phyloP scores from a whole-genome alignment of 306 rosid species.

The Vigna nakashimae region DNA sequence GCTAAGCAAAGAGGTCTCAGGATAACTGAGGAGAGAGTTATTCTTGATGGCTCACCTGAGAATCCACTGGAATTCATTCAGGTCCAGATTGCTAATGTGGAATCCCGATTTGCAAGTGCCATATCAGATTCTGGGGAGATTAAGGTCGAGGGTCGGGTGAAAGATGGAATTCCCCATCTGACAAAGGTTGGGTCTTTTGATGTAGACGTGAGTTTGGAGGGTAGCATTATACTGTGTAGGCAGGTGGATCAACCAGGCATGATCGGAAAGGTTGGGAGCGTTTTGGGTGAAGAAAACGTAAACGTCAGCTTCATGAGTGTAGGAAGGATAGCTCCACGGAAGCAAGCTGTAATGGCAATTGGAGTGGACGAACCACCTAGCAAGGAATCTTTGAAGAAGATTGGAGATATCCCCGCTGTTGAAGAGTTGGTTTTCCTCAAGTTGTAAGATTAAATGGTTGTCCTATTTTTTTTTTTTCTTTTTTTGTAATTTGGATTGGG shows the following conservation, averaged over 20 bases:
- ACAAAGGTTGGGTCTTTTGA: constrained; percentile 97
- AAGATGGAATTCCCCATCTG: constrained; percentile 90
- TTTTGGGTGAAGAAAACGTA: constrained; percentile 90
- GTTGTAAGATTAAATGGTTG: constrained; percentile 57
- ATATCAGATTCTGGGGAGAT: constrained; percentile 91
- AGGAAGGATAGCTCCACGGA: constrained; percentile 96
- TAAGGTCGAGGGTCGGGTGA: constrained; percentile 86
- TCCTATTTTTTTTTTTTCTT: neutral
- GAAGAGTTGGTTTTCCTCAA: constrained; percentile 95
- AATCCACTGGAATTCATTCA: constrained; percentile 80
- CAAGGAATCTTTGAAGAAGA: constrained; percentile 77
- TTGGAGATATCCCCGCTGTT: constrained; percentile 83
- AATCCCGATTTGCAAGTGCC: constrained; percentile 90
- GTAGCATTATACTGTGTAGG: constrained; percentile 87
- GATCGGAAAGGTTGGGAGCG: constrained; percentile 88
- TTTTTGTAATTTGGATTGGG: constrained; percentile 34
- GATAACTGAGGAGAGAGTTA: constrained; percentile 78
- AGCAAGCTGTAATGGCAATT: constrained; percentile 99
- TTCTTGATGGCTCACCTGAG: constrained; percentile 92
- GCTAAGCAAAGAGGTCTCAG: constrained; percentile 96
- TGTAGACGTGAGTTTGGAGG: constrained; percentile 96
- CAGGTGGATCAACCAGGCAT: constrained; percentile 99
- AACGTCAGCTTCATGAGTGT: constrained; percentile 99
- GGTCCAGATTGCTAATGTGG: constrained; percentile 96
- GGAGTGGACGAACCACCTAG: constrained; percentile 93